Evolutionary conservation across 1,284 basidiomycete genomes (phyloP), one percentile per base, ranked within the genome.

Genomic region (Volvariella volvacea): DNA sequence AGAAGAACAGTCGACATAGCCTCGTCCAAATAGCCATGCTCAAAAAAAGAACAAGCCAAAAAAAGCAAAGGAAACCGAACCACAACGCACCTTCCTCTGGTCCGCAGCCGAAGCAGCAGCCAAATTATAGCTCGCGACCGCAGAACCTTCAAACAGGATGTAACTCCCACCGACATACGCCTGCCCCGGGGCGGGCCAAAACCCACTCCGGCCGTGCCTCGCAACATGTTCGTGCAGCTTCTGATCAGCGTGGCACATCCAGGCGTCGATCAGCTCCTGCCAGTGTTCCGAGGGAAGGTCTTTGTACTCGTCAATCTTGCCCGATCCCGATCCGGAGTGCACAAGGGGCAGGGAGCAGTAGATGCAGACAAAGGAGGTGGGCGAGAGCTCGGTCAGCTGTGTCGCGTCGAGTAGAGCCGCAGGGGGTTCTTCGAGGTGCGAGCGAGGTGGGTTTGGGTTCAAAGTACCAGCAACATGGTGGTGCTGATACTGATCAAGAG

Each of bases 191-290:
- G 67, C 64, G 0, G 92, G 92, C 86, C 88, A 92, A 60, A 94
- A 91, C 0, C 85, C 89, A 28, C 73, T 68, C 52, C 73, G 75
- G 1, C 80, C 78, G 51, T 79, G 76, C 50, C 77, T 71, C 38
- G 78, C 67, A 3, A 91, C 74, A 14, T 83, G 74, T 19, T 84
- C 82, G 45, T 85, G 76, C 39, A 93, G 66, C 22, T 76, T 79
- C 64, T 95, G 92, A 58, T 96, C 92, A 16, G 82, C 66, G 63
- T 98, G 95, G 58, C 94, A 98, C 89, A 99, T 94, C 94, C 94
- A 98, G 2, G 92, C 87, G 48, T 98, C 94, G 17, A 98, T 80
- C 32, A 98, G 80, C 62, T 99, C 94, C 47, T 92, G 87, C 94
- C 94, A 99, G 56, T 96, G 84, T 58, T 96, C 92, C 1, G 89